Base-by-base conservation (phyloP, 768 basidiomycete species). In the Leccinellum albellum region DNA sequence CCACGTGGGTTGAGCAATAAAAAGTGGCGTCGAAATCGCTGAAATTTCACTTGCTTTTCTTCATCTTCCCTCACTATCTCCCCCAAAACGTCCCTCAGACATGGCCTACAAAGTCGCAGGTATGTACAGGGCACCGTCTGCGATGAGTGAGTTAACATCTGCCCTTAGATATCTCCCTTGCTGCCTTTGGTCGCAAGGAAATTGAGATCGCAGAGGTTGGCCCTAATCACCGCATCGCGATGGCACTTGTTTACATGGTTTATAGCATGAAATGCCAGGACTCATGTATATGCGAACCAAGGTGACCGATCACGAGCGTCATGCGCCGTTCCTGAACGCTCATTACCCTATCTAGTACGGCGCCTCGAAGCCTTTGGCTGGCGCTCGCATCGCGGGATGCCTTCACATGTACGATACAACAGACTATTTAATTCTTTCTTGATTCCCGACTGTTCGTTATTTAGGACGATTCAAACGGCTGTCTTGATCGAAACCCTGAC, bases 101-200 rank as follows among this genome's bases (percentile, higher is more conserved):
- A 91, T 92, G 90, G 82, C 85, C 65, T 94, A 81, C 89, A 94
- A 96, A 76, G 93, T 96, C 66, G 86, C 93, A 75, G 91, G 91
- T 90, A 69, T 59, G 78, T 1, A 23, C 9, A 53, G 17, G 21
- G 12, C 2, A 44, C 23, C 8, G 15, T 54, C 12, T 0, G 1
- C 13, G 9, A 23, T 24, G 37, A 35, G 6, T 0, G 5, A 32
- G 24, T 42, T 26, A 33, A 23, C 31, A 54, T 53, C 56, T 31
- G 15, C 40, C 42, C 32, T 54, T 46, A 92, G 94, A 94, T 72
- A 79, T 96, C 69, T 98, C 95, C 68, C 91, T 99, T 72, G 97
- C 97, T 72, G 96, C 96, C 59, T 99, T 98, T 78, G 94, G 96
- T 76, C 94, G 96, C 81, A 99, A 99, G 81, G 96, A 99, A 81